Evolutionary conservation across 2,329 filamentous ascomycete genomes (phyloP).

Genomic region (Drechslerella stenobrocha): DNA sequence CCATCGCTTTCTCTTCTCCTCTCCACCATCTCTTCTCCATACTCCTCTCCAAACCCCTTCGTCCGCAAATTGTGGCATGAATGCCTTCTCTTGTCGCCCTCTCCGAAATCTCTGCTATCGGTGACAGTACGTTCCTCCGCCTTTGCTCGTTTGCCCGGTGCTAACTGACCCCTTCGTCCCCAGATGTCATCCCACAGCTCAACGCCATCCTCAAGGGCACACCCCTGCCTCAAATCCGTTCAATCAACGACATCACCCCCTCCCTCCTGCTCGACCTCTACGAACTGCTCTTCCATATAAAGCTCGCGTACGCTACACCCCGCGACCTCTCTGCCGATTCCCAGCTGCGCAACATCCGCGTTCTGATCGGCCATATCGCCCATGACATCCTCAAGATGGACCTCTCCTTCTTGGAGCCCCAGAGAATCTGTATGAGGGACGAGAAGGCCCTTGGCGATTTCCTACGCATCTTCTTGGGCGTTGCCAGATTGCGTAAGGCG

Average conservation of each 20-base stretch:
- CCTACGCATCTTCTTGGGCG: constrained; percentile 43
- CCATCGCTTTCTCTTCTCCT: constrained; percentile 7
- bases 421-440: constrained; percentile 37
- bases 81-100: constrained; percentile 42
- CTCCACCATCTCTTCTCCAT: constrained; percentile 11
- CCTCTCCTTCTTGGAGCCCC: constrained; percentile 68
- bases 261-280: constrained; percentile 47
- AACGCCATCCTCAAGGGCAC: constrained; percentile 41
- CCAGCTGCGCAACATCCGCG: constrained; percentile 44
- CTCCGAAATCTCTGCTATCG: constrained; percentile 31
- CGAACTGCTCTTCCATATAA: constrained; percentile 46
- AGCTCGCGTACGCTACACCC: constrained; percentile 45
- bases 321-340: constrained; percentile 39
- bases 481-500: constrained; percentile 38
- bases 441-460: constrained; percentile 41
- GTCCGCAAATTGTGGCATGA: constrained; percentile 18
- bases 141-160: not conserved
- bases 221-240: constrained; percentile 27
- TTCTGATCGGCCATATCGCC: constrained; percentile 73
- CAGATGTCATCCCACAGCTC: constrained; percentile 45
- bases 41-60: not conserved
- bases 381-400: constrained; percentile 86
- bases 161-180: constrained; percentile 14
- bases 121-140: constrained; percentile 31
- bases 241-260: constrained; percentile 39